Evolutionary conservation across 2,329 filamentous ascomycete species (phyloP).

Genomic region (Monosporascus sp.): DNA sequence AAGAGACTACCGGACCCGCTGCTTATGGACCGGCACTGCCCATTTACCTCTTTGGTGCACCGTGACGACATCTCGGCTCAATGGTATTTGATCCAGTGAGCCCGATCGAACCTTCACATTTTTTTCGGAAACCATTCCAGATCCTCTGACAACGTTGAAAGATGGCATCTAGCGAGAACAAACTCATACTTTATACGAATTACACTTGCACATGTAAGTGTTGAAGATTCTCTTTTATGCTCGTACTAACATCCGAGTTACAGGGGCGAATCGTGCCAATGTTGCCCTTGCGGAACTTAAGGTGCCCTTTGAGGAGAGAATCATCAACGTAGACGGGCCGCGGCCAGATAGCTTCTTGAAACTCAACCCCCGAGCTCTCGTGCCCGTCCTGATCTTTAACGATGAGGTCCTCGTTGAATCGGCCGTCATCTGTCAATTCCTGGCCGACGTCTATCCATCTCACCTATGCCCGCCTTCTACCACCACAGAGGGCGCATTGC

Average conservation of each 20-base stretch:
- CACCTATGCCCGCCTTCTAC: constrained; percentile 56
- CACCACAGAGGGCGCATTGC: constrained; percentile 50
- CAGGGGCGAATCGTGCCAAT: constrained; percentile 67
- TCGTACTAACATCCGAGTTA: not conserved
- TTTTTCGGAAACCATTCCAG: not conserved
- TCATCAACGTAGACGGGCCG: constrained; percentile 65
- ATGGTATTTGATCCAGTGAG: not conserved
- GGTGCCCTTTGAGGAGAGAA: constrained; percentile 63
- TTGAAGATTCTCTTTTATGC: not conserved
- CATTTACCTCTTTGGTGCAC: not conserved
- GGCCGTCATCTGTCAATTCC: constrained; percentile 65
- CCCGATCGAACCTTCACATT: not conserved
- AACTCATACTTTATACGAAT: not conserved
- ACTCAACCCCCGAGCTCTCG: constrained; percentile 73
- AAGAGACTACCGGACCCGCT: not conserved
- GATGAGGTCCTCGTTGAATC: constrained; percentile 69
- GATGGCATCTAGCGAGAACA: not conserved
- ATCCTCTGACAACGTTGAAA: not conserved
- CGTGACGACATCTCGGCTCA: not conserved
- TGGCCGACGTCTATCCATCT: constrained; percentile 64
- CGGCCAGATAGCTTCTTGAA: constrained; percentile 69
- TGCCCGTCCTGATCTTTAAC: constrained; percentile 64
- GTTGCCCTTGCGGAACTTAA: constrained; percentile 64
- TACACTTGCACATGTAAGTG: not conserved
- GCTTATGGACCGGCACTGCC: not conserved